Percentiles rank a stretch among this genome's conserved stretches.
phyloP scores from a whole-genome alignment of 192 early-diverging fungal species.

The Radiomyces spectabilis region DNA sequence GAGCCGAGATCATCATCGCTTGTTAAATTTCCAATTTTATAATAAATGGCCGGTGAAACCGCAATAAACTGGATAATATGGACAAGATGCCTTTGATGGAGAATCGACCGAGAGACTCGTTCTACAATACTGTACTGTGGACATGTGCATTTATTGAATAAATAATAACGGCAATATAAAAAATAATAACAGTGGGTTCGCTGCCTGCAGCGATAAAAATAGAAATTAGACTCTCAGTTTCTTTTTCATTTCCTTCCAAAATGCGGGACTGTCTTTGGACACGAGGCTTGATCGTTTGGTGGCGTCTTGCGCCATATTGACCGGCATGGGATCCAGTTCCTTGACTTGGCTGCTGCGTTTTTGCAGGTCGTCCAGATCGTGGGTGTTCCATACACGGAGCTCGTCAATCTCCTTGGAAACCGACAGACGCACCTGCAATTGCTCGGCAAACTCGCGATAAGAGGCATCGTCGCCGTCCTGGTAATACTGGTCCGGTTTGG shows the following conservation, averaged over 20 bases:
- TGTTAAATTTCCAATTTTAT: too few species aligned
- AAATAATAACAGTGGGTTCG: too few species aligned
- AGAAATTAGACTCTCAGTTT: neutral
- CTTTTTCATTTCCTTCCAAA: slow-evolving; percentile 8
- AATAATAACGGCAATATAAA: too few species aligned
- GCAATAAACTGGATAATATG: too few species aligned
- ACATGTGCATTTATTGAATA: too few species aligned
- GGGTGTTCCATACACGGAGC: neutral
- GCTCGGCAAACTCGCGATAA: neutral
- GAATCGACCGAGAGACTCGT: too few species aligned
- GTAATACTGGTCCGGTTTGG: too few species aligned
- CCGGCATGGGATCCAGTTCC: neutral
- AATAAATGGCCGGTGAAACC: too few species aligned
- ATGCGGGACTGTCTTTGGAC: neutral
- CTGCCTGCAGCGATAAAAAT: too few species aligned
- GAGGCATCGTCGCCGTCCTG: neutral
- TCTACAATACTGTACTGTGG: too few species aligned
- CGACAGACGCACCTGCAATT: neutral
- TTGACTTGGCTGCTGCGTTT: neutral
- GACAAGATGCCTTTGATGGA: too few species aligned
- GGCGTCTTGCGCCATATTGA: neutral
- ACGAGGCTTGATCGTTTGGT: neutral
- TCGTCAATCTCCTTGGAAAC: neutral
- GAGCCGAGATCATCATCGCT: too few species aligned
- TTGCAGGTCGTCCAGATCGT: neutral